Percentiles rank a stretch among this genome's conserved stretches.
Conservation (phyloP, 805 yeast genomes). For the Candida cerambycidarum region DNA sequence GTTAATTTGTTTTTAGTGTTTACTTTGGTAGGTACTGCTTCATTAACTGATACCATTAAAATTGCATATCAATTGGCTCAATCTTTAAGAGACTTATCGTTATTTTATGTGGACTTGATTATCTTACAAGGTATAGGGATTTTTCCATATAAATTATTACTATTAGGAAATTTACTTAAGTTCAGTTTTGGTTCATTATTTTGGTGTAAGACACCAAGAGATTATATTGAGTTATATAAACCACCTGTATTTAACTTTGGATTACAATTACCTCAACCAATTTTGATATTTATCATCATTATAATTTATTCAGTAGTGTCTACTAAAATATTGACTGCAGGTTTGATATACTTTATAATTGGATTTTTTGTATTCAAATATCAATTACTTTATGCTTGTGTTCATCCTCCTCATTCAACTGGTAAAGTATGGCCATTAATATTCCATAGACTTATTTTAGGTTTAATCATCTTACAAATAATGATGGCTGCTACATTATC, state of each 20-base stretch:
- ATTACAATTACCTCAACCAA: slow-evolving; percentile 85
- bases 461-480: slow-evolving; percentile 79
- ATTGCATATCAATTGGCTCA: slow-evolving; percentile 85
- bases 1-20: slow-evolving; percentile 91
- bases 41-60: slow-evolving; percentile 85
- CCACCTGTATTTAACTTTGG: slow-evolving; percentile 96
- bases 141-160: slow-evolving; percentile 82
- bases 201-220: slow-evolving; percentile 82
- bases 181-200: slow-evolving; percentile 57
- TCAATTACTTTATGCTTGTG: slow-evolving; percentile 84
- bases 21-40: slow-evolving; percentile 90
- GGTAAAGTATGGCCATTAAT: slow-evolving; percentile 96
- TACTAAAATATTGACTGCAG: slow-evolving; percentile 81
- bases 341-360: slow-evolving; percentile 75
- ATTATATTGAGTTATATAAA: slow-evolving; percentile 67
- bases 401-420: slow-evolving; percentile 94
- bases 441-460: slow-evolving; percentile 77
- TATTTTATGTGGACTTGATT: slow-evolving; percentile 86
- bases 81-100: slow-evolving; percentile 73
- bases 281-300: slow-evolving; percentile 79
- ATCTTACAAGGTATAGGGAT: slow-evolving; percentile 83
- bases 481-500: slow-evolving; percentile 92
- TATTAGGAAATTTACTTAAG: slow-evolving; percentile 73
- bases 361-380: slow-evolving; percentile 91
- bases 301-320: slow-evolving; percentile 87